A percentile compares a stretch with the other conserved stretches of the same genome.
Evolutionary conservation across 2,329 filamentous ascomycete species (phyloP).

Genomic region (Aschersonia sp.): DNA sequence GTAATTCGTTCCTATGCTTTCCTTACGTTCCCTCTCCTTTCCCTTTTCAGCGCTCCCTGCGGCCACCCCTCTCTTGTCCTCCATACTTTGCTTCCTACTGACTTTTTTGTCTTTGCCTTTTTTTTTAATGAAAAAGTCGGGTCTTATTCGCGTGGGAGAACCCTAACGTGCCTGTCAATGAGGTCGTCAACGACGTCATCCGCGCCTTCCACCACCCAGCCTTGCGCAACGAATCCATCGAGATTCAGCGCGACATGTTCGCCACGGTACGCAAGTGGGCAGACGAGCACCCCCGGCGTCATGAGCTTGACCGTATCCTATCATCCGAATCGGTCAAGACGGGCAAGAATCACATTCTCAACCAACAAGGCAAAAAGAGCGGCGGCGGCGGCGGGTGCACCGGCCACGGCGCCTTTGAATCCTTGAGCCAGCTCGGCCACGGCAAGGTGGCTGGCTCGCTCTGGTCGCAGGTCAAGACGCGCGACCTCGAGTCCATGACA

Average conservation of each 20-base stretch:
- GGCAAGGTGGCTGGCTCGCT: conserved; percentile 44
- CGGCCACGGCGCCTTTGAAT: conserved; percentile 28
- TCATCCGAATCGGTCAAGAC: conserved; percentile 69
- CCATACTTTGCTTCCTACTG: too few species aligned
- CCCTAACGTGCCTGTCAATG: conserved; percentile 63
- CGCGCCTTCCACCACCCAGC: conserved; percentile 85
- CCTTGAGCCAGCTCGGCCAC: conserved; percentile 31
- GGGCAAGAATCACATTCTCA: conserved; percentile 63
- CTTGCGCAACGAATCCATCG: conserved; percentile 56
- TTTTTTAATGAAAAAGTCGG: conserved; percentile 22
- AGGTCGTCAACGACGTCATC: conserved; percentile 69
- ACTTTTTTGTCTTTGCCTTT: background rate
- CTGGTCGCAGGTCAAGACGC: conserved; percentile 45
- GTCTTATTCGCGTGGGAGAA: conserved; percentile 91
- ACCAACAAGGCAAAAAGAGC: conserved; percentile 15
- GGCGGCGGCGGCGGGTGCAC: conserved; percentile 16
- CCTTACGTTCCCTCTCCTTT: too few species aligned
- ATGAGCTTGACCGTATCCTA: conserved; percentile 59
- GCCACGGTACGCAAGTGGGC: conserved; percentile 72
- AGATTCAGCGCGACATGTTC: conserved; percentile 84
- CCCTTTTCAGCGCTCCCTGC: too few species aligned
- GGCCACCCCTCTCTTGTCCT: too few species aligned
- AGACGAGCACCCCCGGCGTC: conserved; percentile 50
- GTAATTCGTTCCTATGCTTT: conserved; percentile 10
- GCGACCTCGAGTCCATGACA: conserved; percentile 41